Base-by-base conservation (phyloP, 225 moss, liverwort and hornwort genomes). In the Neckera pumila region DNA sequence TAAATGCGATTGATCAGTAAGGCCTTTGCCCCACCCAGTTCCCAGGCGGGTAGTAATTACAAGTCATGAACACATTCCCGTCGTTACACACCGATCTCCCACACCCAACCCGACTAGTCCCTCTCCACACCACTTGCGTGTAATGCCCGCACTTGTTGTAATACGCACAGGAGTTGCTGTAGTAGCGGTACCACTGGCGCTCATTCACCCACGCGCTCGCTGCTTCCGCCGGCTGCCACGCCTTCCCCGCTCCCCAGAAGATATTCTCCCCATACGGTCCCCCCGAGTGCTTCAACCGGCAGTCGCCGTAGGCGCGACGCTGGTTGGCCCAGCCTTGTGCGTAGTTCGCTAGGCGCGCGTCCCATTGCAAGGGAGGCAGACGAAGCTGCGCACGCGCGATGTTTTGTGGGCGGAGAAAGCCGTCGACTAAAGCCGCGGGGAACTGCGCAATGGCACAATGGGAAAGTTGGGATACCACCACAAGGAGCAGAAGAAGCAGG, bases 251-350 rank as follows among this genome's bases (percentile, higher is more conserved):
- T 28, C 94, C 94, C 94, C 92, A 94, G 90, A 94, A 94, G 82
- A 94, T 94, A 77, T 94, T 94, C 92, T 94, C 94, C 34, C 94
- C 94, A n/a, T 94, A 94, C 9, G 94, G 92, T 16, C 94, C 94
- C 26, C 94, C 94, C 12, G 94, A 94, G 53, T 94, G 94, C 86
- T 93, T 74, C 65, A 94, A 65, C 42, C 90, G 70, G 86, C 94
- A 94, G 86, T 94, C 90, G 49, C 92, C 94, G 25, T 31, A 82
- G 14, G 78, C 70, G 34, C 73, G 87, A 22, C 94, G 88, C 84
- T 94, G 87, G 58, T 74, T n/a, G 5, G 94, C 94, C 94, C 94
- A 94, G 31, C 90, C 86, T 60, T 94, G 91, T 12, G 94, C 94
- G 79, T 62, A 94, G 60, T 19, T 84, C 34, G 94, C 92, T 31